A percentile compares a stretch with the other conserved stretches of the same genome.
Evolutionary conservation across 108 stramenopile genomes (phyloP).

Genomic region (Asterionellopsis glacialis): DNA sequence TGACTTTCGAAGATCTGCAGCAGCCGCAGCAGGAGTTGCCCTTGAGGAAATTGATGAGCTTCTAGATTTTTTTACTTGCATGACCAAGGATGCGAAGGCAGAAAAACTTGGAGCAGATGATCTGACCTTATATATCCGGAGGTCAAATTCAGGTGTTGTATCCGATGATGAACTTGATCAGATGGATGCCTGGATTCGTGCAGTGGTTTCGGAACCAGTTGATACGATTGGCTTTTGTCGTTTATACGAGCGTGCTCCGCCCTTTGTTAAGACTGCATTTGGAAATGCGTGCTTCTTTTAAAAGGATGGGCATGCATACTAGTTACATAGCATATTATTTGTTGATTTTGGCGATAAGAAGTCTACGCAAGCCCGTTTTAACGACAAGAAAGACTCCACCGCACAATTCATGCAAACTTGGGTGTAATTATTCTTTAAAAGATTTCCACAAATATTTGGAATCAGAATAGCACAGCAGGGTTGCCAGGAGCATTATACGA

Average conservation of each 20-base stretch:
- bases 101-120: constrained; percentile 13
- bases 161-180: constrained; percentile 24
- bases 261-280: neutral
- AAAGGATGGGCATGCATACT: neutral
- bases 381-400: too few species aligned
- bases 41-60: constrained; percentile 17
- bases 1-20: constrained; percentile 10
- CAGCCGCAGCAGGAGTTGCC: constrained; percentile 20
- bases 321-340: neutral
- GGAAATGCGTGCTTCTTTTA: neutral
- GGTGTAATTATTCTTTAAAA: too few species aligned
- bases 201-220: constrained; percentile 7
- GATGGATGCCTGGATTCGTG: constrained; percentile 26
- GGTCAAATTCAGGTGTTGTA: constrained; percentile 9
- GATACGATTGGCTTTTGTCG: constrained; percentile 26
- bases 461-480: too few species aligned
- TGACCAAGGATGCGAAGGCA: constrained; percentile 21
- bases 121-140: constrained; percentile 21
- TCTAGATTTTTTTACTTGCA: constrained; percentile 23
- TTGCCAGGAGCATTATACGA: too few species aligned
- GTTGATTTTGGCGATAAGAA: too few species aligned
- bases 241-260: constrained; percentile 29
- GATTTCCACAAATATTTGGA: too few species aligned
- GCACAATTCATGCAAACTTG: too few species aligned
- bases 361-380: too few species aligned